Base-by-base conservation (phyloP, 129 eudicot genomes). In the Flaveria trinervia region DNA sequence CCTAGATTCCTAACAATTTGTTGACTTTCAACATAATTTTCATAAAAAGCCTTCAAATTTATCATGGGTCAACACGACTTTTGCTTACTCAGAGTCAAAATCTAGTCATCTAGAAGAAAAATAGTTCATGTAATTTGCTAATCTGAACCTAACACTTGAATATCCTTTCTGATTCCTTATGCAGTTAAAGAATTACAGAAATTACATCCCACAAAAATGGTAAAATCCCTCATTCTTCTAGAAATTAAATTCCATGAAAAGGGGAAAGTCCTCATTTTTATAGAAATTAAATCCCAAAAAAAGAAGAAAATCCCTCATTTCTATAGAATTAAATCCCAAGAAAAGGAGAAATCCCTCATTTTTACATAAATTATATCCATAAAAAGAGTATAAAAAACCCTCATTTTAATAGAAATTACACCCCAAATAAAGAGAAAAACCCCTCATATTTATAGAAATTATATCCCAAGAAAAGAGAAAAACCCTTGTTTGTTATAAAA, bases 61-160 rank as follows among this genome's bases (percentile, higher is more conserved):
- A 11, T 46, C 36, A n/a, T 17, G 52, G 61, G 59, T 10, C 48
- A 64, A 49, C 50, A 44, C 16, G 18, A 64, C 28, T 45, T 74
- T 61, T 61, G 41, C 67, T 61, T 61, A 25, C 67, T 25, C 30
- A 57, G 13, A 57, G 33, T 20, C 33, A 61, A 25, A 61, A 61
- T 6, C 66, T 23, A 23, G 26, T 59, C 25, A 15, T 59, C 17
- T 45, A 5, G 46, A 20, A 25, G 14, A 46, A 74, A 45, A 61
- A 1, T 45, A 62, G 7, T 26, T 65, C 79, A 22, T 16, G 61
- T 41, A 62, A 9, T 46, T 74, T 69, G 59, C 16, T 74, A 22
- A 74, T 74, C 54, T 59, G 17, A 59, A 60, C 48, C 26, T 3
- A 73, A 73, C 67, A 41, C 69, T 59, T 74, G 45, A 23, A 74